These are phyloP conservation scores for Larix kaempferi DNA, from an alignment of 75 land plant species.

Conservation along the genomic window DNA sequence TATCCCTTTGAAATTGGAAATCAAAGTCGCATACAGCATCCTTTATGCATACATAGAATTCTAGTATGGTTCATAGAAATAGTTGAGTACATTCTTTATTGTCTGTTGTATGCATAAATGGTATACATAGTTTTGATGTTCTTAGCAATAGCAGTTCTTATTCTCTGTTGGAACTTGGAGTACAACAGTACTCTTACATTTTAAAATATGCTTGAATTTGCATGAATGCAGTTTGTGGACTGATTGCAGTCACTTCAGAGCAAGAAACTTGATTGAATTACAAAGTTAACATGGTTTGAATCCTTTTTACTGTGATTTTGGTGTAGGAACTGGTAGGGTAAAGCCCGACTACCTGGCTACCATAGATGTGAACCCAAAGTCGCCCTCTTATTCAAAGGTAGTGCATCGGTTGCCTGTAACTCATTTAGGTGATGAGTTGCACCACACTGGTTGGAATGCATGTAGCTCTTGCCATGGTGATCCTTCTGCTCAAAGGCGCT, in stretches of 20 bases:
- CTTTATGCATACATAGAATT: too few relatives aligned
- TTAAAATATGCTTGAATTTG: too few relatives aligned
- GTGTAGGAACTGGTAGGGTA: conserved; percentile 69
- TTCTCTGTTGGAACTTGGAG: too few relatives aligned
- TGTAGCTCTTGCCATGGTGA: conserved; percentile 99
- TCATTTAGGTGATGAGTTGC: conserved; percentile 84
- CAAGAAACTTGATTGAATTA: not conserved
- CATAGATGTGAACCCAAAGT: conserved; percentile 83
- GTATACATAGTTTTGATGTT: too few relatives aligned
- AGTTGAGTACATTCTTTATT: too few relatives aligned
- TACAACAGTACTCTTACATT: too few relatives aligned
- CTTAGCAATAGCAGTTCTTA: too few relatives aligned
- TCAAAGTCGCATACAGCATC: too few relatives aligned
- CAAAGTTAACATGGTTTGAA: not conserved
- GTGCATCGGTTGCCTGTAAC: conserved; percentile 81
- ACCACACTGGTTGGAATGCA: conserved; percentile 97
- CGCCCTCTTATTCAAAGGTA: conserved; percentile 78
- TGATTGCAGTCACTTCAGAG: not conserved
- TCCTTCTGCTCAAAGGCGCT: conserved; percentile 66
- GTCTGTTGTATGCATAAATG: too few relatives aligned
- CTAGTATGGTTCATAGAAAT: too few relatives aligned
- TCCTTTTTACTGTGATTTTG: not conserved
- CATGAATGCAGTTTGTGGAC: too few relatives aligned
- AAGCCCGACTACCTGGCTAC: conserved; percentile 95
- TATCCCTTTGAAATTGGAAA: too few relatives aligned